Percentiles rank a stretch among this genome's conserved stretches.
Conservation (phyloP, 257 asterid species). For the Prunella vulgaris region DNA sequence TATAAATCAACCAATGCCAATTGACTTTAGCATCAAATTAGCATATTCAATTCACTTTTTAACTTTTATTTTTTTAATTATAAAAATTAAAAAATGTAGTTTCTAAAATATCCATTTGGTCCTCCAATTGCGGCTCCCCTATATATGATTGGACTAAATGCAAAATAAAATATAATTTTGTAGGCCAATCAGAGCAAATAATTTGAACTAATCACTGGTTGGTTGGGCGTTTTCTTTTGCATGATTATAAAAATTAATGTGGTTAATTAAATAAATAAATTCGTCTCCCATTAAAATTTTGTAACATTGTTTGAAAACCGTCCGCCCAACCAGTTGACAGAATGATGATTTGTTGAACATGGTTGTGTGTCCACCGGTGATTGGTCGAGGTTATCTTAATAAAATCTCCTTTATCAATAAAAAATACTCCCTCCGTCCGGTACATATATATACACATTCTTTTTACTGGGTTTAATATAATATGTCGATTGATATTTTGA, state of each 20-base stretch:
- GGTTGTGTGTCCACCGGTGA: background rate
- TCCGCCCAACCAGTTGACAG: slow-evolving; percentile 21
- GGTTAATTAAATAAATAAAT: slow-evolving; percentile 12
- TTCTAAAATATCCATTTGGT: background rate
- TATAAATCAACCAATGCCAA: too few species aligned
- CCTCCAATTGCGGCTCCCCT: slow-evolving; percentile 7
- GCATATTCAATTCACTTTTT: background rate
- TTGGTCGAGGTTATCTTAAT: background rate
- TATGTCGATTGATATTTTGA: too few species aligned
- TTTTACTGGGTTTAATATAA: too few species aligned
- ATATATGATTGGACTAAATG: background rate
- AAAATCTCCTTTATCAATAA: too few species aligned
- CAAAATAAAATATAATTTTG: background rate
- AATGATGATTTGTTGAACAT: slow-evolving; percentile 13
- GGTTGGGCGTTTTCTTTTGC: background rate
- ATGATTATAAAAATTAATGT: background rate
- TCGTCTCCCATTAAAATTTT: background rate
- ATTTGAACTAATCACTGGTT: background rate
- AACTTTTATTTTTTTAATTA: background rate
- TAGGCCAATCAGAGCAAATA: background rate
- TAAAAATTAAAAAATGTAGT: too few species aligned
- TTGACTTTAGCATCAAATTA: slow-evolving; percentile 13
- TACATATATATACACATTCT: too few species aligned
- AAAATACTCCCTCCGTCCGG: too few species aligned
- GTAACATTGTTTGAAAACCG: slow-evolving; percentile 6